phyloP scores from a whole-genome alignment of 1,284 basidiomycete genomes.

The Lignosus rhinocerotis region DNA sequence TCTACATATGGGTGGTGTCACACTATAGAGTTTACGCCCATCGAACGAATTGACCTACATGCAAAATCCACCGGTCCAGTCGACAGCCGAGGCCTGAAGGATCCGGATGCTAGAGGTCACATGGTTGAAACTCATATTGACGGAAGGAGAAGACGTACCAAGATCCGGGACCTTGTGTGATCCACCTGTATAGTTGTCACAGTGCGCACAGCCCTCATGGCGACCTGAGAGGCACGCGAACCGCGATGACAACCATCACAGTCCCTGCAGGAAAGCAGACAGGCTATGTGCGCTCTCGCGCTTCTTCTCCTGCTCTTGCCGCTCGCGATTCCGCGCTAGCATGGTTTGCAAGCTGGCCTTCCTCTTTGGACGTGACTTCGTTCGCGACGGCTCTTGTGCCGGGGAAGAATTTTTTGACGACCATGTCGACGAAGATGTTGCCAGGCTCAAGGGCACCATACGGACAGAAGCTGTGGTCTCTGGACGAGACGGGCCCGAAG shows the following conservation, averaged over 20 bases:
- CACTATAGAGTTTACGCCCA: not conserved
- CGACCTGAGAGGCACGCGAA: not conserved
- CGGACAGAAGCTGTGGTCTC: not conserved
- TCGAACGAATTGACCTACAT: too few species aligned
- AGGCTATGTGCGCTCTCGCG: slow-evolving; percentile 33
- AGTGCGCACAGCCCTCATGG: not conserved
- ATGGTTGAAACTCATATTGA: not conserved
- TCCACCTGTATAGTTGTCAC: not conserved
- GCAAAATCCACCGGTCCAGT: too few species aligned
- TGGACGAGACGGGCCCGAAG: slow-evolving; percentile 15
- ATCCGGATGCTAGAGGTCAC: too few species aligned
- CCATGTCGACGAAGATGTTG: not conserved
- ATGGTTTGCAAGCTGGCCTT: slow-evolving; percentile 57
- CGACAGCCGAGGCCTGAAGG: too few species aligned
- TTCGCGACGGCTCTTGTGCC: slow-evolving; percentile 3
- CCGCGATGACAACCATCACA: slow-evolving; percentile 10
- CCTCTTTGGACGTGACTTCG: slow-evolving; percentile 43
- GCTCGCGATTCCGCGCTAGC: slow-evolving; percentile 57
- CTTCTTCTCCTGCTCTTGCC: slow-evolving; percentile 42
- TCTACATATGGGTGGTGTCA: not conserved
- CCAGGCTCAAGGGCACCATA: not conserved
- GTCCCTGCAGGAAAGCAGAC: slow-evolving; percentile 51
- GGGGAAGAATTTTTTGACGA: not conserved
- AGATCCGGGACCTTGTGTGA: not conserved
- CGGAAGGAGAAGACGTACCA: not conserved